Base-by-base conservation (phyloP, 768 basidiomycete genomes). In the Serendipita vermifera region DNA sequence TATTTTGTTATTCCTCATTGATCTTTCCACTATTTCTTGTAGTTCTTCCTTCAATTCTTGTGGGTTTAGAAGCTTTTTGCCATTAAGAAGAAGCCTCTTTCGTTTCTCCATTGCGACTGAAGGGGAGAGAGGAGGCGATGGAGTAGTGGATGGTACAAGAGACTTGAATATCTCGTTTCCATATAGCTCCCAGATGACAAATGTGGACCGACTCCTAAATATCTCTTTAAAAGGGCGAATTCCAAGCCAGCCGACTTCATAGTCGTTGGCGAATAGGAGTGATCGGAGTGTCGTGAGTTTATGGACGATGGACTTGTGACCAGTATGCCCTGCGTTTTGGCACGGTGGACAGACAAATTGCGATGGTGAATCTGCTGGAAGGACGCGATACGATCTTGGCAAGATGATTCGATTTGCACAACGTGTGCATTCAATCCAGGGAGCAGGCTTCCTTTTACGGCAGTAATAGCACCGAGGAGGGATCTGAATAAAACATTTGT, bases 381-480 rank as follows among this genome's bases (percentile, higher is more conserved):
- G 46, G 9, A 20, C 33, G n/a, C 62, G 62, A 24, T 59, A 63
- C 22, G 36, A 17, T 14, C 22, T 35, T 0, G 66, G 65, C 24
- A 65, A 58, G 36, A 67, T 59, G 57, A 67, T 38, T 11, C 66
- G 66, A 53, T 66, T 67, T n/a, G 58, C 53, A 35, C 66, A 67
- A 5, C 20, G 6, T 4, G 60, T 61, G 39, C 66, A 67, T 31
- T 64, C 64, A 33, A 66, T 31, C 63, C 60, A 64, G 0, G 64
- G 65, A 32, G 64, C 64, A 1, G 56, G 59, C 22, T 54, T 59
- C 13, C 51, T 51, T 40, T 61, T 61, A 17, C 66, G 64, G 54
- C 64, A 67, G 32, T 65, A 67, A 36, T 64, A 54, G 40, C 66
- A 67, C 5, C 60, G 64, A 4, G 66, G 66, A 9, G 64, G 61